These are phyloP conservation scores for Millerozyma acaciae DNA, from an alignment of 805 yeast species.

Conservation along the genomic window DNA sequence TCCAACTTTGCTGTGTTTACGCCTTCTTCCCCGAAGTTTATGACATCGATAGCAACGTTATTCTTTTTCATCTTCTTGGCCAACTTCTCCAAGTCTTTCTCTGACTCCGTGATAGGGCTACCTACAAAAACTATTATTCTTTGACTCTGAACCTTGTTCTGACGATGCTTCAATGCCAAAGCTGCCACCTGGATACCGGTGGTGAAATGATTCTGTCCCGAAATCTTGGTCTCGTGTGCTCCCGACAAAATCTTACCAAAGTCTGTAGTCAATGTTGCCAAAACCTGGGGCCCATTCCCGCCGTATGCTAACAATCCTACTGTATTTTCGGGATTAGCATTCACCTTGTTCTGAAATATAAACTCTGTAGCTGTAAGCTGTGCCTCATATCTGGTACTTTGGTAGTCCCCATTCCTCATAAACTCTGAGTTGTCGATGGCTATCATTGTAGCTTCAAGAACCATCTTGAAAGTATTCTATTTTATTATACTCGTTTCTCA, in stretches of 20 bases:
- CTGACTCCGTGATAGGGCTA: slow-evolving; percentile 69
- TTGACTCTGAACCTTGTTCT: slow-evolving; percentile 87
- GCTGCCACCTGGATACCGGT: slow-evolving; percentile 90
- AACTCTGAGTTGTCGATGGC: slow-evolving; percentile 94
- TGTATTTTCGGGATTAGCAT: slow-evolving; percentile 88
- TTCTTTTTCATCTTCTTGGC: slow-evolving; percentile 94
- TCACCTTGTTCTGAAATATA: slow-evolving; percentile 80
- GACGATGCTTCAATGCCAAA: slow-evolving; percentile 91
- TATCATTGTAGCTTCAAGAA: slow-evolving; percentile 92
- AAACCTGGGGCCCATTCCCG: slow-evolving; percentile 80
- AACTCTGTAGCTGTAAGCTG: slow-evolving; percentile 86
- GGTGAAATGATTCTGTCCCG: slow-evolving; percentile 63
- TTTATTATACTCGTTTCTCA: not conserved
- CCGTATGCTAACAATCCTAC: slow-evolving; percentile 90
- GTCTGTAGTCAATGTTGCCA: slow-evolving; percentile 82
- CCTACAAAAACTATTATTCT: slow-evolving; percentile 89
- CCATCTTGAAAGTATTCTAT: slow-evolving; percentile 49
- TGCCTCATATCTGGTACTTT: slow-evolving; percentile 85
- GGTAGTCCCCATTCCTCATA: slow-evolving; percentile 93
- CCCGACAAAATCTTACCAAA: slow-evolving; percentile 84
- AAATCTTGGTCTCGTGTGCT: slow-evolving; percentile 70
- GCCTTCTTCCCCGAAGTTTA: slow-evolving; percentile 88
- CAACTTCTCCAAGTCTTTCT: slow-evolving; percentile 70
- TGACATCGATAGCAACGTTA: slow-evolving; percentile 81
- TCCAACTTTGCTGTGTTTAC: slow-evolving; percentile 75